A percentile compares a stretch with the other conserved stretches of the same genome.
phyloP scores from a whole-genome alignment of 83 land plant genomes.

The Larix sibirica region DNA sequence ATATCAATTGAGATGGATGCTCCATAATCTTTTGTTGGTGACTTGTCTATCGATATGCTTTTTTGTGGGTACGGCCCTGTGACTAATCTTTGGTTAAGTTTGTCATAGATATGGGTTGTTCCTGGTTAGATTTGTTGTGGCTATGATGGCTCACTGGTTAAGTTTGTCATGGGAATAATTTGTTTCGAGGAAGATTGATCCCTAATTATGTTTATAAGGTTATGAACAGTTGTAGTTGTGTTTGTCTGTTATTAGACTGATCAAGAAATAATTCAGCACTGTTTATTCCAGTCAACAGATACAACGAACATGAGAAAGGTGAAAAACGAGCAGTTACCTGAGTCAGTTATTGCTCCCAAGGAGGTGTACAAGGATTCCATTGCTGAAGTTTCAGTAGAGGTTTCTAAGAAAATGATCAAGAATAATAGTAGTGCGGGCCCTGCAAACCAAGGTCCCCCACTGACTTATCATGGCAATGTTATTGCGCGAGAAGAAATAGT shows the following conservation, averaged over 20 bases:
- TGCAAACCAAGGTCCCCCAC: not conserved
- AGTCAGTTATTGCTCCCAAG: not conserved
- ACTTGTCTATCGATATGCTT: no score
- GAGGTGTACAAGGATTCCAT: conserved; percentile 3
- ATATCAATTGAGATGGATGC: no score
- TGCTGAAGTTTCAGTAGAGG: not conserved
- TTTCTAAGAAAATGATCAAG: not conserved
- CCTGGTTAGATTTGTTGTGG: not conserved
- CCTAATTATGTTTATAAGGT: not conserved
- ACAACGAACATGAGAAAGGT: not conserved
- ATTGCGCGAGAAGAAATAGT: not conserved
- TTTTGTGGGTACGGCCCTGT: not conserved
- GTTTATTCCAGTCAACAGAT: conserved; percentile 1
- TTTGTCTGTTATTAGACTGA: not conserved
- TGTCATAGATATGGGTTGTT: not conserved
- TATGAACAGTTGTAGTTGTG: not conserved
- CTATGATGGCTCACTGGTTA: not conserved
- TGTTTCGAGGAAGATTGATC: not conserved
- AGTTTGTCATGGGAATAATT: not conserved
- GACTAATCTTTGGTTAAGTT: not conserved
- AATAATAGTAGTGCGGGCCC: not conserved
- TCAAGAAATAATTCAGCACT: not conserved
- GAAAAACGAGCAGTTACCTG: not conserved
- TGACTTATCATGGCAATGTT: not conserved
- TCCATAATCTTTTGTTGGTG: no score